phyloP scores from a whole-genome alignment of 176 grass and related monocot species.

The Sorghum bicolor region Sorghum_bicolor_NCBIv3 NC_012876.2:57633001-57633500 shows the following conservation, averaged over 20 bases:
- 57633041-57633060: constrained; percentile 94
- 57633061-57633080: constrained; percentile 86
- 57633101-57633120: constrained; percentile 96
- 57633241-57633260: not conserved
- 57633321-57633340: constrained; percentile 3
- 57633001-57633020: constrained; percentile 51
- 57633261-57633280: constrained; percentile 24
- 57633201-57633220: constrained; percentile 4
- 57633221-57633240: constrained; percentile 17
- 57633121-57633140: constrained; percentile 97
- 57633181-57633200: not conserved
- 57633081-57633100: constrained; percentile 94
- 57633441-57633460: constrained; percentile 85
- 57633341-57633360: not conserved
- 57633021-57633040: constrained; percentile 93
- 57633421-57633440: constrained; percentile 39
- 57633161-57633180: constrained; percentile 52
- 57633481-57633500: constrained; percentile 74
- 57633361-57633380: not conserved
- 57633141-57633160: constrained; percentile 69
- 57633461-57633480: constrained; percentile 99
- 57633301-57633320: constrained; percentile 13
- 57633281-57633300: constrained; percentile 6
- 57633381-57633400: constrained; percentile 21
- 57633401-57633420: constrained; percentile 14